These are phyloP conservation scores for Alternaria metachromatica DNA, from an alignment of 2,329 filamentous ascomycete genomes.

Conservation along the genomic window DNA sequence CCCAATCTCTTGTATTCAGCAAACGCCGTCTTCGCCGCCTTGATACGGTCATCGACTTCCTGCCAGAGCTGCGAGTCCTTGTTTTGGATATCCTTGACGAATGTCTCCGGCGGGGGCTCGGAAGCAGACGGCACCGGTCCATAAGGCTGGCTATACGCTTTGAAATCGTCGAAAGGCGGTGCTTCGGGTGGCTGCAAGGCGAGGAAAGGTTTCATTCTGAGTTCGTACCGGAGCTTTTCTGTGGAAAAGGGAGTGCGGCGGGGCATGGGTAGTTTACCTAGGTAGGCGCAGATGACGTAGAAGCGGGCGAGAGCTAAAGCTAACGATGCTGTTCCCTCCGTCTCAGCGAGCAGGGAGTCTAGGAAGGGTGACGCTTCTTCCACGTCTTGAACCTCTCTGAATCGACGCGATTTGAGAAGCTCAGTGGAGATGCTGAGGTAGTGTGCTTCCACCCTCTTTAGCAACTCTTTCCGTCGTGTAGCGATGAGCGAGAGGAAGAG, in stretches of 20 bases:
- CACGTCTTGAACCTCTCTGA: conserved; percentile 17
- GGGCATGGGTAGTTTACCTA: conserved; percentile 59
- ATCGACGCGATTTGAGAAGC: background rate
- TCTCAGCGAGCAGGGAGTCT: conserved; percentile 33
- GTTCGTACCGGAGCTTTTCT: conserved; percentile 74
- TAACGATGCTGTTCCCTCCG: conserved; percentile 35
- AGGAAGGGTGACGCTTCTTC: conserved; percentile 25
- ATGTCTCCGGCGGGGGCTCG: conserved; percentile 3
- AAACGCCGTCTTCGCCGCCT: conserved; percentile 45
- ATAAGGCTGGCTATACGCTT: conserved; percentile 41
- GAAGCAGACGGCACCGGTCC: conserved; percentile 20
- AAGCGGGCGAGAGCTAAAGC: conserved; percentile 55
- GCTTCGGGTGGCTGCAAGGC: conserved; percentile 71
- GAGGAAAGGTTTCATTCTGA: conserved; percentile 86
- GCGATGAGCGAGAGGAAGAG: conserved; percentile 59
- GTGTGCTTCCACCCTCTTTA: conserved; percentile 27
- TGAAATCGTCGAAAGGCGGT: conserved; percentile 69
- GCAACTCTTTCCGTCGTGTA: conserved; percentile 27
- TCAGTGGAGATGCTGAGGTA: conserved; percentile 7
- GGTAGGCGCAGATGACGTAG: conserved; percentile 70
- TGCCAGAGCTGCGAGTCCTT: conserved; percentile 26
- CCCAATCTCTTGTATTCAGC: conserved; percentile 47
- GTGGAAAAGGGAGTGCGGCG: conserved; percentile 68
- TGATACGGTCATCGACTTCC: conserved; percentile 37
- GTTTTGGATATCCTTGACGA: conserved; percentile 17